Percentiles rank a stretch among this genome's conserved stretches.
Evolutionary conservation across 2,329 filamentous ascomycete genomes (phyloP).

Genomic region (Fusarium foetens): DNA sequence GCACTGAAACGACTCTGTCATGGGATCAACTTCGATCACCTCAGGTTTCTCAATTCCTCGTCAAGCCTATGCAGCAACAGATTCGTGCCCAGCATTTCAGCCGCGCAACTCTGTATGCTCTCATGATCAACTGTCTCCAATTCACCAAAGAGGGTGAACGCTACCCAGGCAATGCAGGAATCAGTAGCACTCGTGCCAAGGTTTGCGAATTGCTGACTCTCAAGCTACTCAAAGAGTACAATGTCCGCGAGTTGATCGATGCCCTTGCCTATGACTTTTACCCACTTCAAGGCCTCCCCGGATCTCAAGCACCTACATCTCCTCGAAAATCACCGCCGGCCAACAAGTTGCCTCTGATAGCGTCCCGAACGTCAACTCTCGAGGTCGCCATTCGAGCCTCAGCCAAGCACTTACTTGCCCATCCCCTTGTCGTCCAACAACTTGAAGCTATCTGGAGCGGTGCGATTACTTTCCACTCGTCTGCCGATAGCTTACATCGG

Average conservation of each 20-base stretch:
- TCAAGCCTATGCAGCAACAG: constrained; percentile 94
- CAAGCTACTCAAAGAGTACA: constrained; percentile 89
- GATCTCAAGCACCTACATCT: constrained; percentile 50
- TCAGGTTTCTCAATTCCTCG: constrained; percentile 92
- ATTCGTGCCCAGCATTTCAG: constrained; percentile 86
- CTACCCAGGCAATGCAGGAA: constrained; percentile 85
- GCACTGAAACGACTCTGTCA: constrained; percentile 89
- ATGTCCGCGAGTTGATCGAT: constrained; percentile 89
- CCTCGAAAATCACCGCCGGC: constrained; percentile 50
- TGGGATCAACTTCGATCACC: constrained; percentile 98
- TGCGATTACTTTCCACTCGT: constrained; percentile 92
- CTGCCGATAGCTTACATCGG: constrained; percentile 85
- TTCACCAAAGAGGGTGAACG: constrained; percentile 88
- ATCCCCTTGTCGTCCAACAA: constrained; percentile 91
- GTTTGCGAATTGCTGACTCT: constrained; percentile 92
- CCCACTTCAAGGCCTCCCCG: constrained; percentile 82
- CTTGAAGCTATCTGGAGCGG: constrained; percentile 98
- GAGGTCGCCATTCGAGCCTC: constrained; percentile 94
- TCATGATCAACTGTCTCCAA: constrained; percentile 94
- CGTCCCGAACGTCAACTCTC: constrained; percentile 85
- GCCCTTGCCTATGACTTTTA: constrained; percentile 95
- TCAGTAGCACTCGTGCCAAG: constrained; percentile 83
- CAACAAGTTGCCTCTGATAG: constrained; percentile 62
- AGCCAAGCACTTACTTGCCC: constrained; percentile 90
- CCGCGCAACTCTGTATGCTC: constrained; percentile 84